phyloP scores from a whole-genome alignment of 768 basidiomycete genomes.

The Mycena pura region DNA sequence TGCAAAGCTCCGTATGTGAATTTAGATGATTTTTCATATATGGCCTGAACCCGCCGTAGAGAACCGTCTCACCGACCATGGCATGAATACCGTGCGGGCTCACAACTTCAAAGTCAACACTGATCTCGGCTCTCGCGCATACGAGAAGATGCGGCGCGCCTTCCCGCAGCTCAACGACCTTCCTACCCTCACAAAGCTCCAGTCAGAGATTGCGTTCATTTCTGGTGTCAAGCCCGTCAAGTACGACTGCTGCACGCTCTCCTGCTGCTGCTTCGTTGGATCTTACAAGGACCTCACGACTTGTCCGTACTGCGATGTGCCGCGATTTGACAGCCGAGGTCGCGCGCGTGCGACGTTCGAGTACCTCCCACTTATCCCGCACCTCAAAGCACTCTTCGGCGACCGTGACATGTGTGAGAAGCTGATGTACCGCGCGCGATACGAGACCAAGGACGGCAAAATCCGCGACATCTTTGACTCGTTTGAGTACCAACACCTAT shows the following conservation, averaged over 20 bases:
- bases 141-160: no score
- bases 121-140: no score
- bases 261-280: conserved; percentile 47
- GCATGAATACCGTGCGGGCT: no score
- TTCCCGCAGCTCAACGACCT: no score
- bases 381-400: conserved; percentile 35
- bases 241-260: conserved; percentile 54
- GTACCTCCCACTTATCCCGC: conserved; percentile 48
- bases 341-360: conserved; percentile 36
- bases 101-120: no score
- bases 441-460: conserved; percentile 37
- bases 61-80: no score
- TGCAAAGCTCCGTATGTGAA: no score
- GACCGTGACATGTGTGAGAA: conserved; percentile 25
- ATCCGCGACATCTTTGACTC: conserved; percentile 48
- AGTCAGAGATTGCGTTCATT: no score
- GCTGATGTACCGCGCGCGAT: conserved; percentile 35
- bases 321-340: conserved; percentile 29
- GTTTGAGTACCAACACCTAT: conserved; percentile 32
- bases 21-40: no score
- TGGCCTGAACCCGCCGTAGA: no score
- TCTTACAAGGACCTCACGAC: conserved; percentile 28
- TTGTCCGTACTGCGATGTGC: conserved; percentile 45
- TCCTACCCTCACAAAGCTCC: no score
- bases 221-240: no score